Evolutionary conservation across 2,329 filamentous ascomycete species (phyloP).

Genomic region (Pseudogymnoascus destructans): DNA sequence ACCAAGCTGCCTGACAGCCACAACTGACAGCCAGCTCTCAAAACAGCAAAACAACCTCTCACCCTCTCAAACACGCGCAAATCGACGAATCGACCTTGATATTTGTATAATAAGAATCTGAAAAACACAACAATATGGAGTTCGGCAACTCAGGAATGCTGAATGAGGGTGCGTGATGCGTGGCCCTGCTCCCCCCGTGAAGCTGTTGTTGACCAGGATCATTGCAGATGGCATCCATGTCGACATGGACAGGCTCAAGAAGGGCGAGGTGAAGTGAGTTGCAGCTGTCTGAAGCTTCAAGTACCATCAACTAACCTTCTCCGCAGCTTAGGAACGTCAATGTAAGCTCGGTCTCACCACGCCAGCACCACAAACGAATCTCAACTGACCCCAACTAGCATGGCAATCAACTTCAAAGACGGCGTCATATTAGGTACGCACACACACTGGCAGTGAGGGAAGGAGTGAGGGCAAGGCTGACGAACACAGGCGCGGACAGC

Average conservation of each 20-base stretch:
- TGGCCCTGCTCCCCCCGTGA: conserved; percentile 14
- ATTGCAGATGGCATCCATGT: conserved; percentile 89
- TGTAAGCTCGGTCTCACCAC: conserved; percentile 44
- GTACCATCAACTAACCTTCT: conserved; percentile 25
- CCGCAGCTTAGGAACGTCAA: conserved; percentile 82
- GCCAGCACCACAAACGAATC: conserved; percentile 13
- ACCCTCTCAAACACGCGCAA: not conserved
- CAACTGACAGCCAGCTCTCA: conserved; percentile 3
- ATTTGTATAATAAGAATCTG: not conserved
- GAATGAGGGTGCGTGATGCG: conserved; percentile 42
- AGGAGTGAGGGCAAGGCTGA: not conserved
- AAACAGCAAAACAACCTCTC: not conserved
- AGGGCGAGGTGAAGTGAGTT: conserved; percentile 93
- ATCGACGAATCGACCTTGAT: not conserved
- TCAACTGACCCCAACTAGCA: conserved; percentile 41
- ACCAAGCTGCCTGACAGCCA: conserved; percentile 5
- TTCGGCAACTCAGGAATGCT: conserved; percentile 49
- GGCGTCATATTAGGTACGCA: conserved; percentile 75
- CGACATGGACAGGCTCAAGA: conserved; percentile 98
- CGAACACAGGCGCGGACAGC: conserved; percentile 64
- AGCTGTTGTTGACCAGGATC: conserved; percentile 22
- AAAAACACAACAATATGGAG: conserved; percentile 37
- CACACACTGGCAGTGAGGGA: not conserved
- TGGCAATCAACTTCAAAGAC: conserved; percentile 98
- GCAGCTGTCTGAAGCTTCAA: not conserved